Base-by-base conservation (phyloP, 352 stramenopile genomes). In the Pythium aquatile region DNA sequence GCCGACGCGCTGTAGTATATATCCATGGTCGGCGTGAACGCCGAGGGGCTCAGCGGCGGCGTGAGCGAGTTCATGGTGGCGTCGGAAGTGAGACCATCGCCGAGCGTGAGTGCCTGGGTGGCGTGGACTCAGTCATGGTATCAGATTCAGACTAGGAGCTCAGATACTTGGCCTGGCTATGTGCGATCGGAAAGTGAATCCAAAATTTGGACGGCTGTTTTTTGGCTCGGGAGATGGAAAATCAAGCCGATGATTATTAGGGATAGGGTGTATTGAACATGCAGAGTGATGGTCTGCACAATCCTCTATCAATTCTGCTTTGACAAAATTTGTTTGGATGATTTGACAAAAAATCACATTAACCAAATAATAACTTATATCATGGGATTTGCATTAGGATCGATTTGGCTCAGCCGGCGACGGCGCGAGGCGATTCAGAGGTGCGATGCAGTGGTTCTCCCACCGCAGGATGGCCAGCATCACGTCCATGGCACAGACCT, bases 381-480 rank as follows among this genome's bases (percentile, higher is more conserved):
- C n/a, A 61, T 53, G 26, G 28, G 8, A 39, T 55, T 32, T 0
- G 20, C 11, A n/a, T 11, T 37, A 33, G 7, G 33, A 28, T 5
- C 8, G 30, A 17, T n/a, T 57, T 28, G 51, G 16, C 24, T 40
- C 17, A 5, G 53, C 10, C 28, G 58, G 1, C 9, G 57, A 33
- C 32, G 29, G 20, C 30, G 42, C 60, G 46, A 69, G 55, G 3
- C 66, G 60, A 55, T 72, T 72, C 37, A 73, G 47, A 14, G 66
- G 66, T 26, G 60, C 61, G 30, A 73, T 63, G 58, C 66, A 73
- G 53, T 69, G 44, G 66, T 69, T 73, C 40, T 69, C 66, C 66
- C 66, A 68, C 26, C 61, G 55, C 56, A 73, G 52, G 33, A 63
- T 69, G 29, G 66, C 66, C 49, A 73, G 52, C 44, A 73, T 54